Evolutionary conservation across 2,329 filamentous ascomycete species (phyloP), one percentile per base, ranked within the genome.

Genomic region (Penicillium sp.): DNA sequence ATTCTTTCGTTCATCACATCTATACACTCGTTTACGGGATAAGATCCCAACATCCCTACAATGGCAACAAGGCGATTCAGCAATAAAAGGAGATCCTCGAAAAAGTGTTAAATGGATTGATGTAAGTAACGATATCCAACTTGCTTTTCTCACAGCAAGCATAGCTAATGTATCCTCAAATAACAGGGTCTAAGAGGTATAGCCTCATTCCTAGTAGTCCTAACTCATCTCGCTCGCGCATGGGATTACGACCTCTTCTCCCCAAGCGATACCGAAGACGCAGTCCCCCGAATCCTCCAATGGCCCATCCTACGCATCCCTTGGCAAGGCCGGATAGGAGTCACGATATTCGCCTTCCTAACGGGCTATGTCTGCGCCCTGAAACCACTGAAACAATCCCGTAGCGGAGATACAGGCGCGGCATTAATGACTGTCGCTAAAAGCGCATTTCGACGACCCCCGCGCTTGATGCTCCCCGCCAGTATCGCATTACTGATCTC

Each of bases 331-430:
- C 76, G 80, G 22, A 77, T 82, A 27, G 81, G 80, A 42, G 81
- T 83, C 31, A 81, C 80, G 55, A 81, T 82, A 66, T 83, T 83
- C 60, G 79, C 80, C 49, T 81, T 83, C 59, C 69, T 83, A 51
- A 83, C 81, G 1, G 81, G 81, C 54, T 83, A 82, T 59, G 81
- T 83, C 22, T 82, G 80, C 65, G 80, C 80, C 26, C 72, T 83
- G 55, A 83, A 83, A 64, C 81, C 81, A 1, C 68, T 83, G 14
- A 80, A 79, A 64, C 77, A 79, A 43, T 76, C 78, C 20, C 77
- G 79, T 31, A 73, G 76, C 8, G 76, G 77, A 40, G 77, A 82
- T 59, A 60, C 68, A 26, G 61, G 73, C 14, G 77, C 70, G 3
- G 75, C 80, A 7, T 74, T 82, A 51, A 72, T 74, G 43, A 75